Conservation (phyloP, 257 asterid genomes). For the Fraxinus excelsior region DNA sequence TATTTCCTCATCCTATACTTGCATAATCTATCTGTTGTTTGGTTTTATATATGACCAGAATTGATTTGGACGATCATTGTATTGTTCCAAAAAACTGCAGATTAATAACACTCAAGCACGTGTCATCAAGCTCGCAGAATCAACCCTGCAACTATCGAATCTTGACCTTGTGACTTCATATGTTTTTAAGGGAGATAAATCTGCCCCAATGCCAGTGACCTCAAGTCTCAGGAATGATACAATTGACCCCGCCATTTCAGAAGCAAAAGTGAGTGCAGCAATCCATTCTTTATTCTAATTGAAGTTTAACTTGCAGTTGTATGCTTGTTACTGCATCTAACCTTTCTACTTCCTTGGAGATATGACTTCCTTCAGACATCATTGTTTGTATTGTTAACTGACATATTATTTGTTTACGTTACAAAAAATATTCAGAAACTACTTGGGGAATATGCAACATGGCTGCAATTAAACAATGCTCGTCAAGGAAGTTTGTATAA, state of each 20-base stretch:
- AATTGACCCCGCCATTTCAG: slow-evolving; percentile 71
- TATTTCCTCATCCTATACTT: not conserved
- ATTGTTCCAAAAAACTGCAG: slow-evolving; percentile 52
- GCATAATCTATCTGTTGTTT: slow-evolving; percentile 14
- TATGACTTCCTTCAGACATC: not conserved
- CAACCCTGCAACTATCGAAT: slow-evolving; percentile 78
- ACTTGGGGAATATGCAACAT: slow-evolving; percentile 63
- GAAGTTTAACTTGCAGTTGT: slow-evolving; percentile 10
- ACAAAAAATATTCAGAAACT: slow-evolving; percentile 55
- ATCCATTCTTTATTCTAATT: slow-evolving; percentile 16
- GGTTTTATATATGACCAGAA: slow-evolving; percentile 6
- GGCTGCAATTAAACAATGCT: slow-evolving; percentile 78
- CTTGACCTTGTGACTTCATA: slow-evolving; percentile 68
- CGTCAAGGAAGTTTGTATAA: slow-evolving; percentile 60
- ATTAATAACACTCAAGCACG: slow-evolving; percentile 68
- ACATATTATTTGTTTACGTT: slow-evolving; percentile 9
- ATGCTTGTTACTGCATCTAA: slow-evolving; percentile 6
- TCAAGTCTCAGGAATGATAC: slow-evolving; percentile 64
- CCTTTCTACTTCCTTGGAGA: not conserved
- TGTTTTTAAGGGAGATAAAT: slow-evolving; percentile 73
- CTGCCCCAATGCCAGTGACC: slow-evolving; percentile 68
- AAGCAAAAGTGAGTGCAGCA: slow-evolving; percentile 71
- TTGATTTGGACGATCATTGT: slow-evolving; percentile 13
- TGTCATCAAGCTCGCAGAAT: slow-evolving; percentile 73
- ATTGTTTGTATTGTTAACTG: not conserved